These are phyloP conservation scores for Globisporangium canariense DNA, from an alignment of 352 stramenopile genomes.

Conservation along the genomic window DNA sequence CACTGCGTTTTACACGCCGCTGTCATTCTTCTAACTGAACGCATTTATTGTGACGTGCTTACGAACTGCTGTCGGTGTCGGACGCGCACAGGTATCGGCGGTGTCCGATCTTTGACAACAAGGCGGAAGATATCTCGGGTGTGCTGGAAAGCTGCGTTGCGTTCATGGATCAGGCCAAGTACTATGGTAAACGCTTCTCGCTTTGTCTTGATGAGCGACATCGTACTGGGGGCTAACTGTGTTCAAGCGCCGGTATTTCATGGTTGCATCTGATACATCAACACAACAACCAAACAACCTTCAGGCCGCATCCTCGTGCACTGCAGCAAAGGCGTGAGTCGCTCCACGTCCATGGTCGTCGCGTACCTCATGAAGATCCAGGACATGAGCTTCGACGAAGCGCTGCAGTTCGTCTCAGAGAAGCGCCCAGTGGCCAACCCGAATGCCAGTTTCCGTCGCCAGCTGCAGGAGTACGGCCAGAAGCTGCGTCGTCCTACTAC, in stretches of 20 bases:
- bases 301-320: conserved; percentile 87
- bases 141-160: conserved; percentile 79
- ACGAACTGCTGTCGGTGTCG: background rate
- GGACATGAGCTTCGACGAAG: conserved; percentile 61
- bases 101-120: conserved; percentile 89
- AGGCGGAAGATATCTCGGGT: conserved; percentile 82
- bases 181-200: conserved; percentile 65
- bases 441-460: conserved; percentile 65
- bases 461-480: conserved; percentile 55
- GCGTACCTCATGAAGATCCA: conserved; percentile 90
- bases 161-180: conserved; percentile 91
- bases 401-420: conserved; percentile 50
- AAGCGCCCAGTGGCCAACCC: conserved; percentile 62
- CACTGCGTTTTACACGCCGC: background rate
- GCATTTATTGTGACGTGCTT: background rate
- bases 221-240: conserved; percentile 25
- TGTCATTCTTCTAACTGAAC: background rate
- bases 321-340: conserved; percentile 90
- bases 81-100: conserved; percentile 53
- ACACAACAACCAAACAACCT: background rate
- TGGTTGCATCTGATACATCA: background rate
- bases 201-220: background rate
- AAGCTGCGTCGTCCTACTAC: conserved; percentile 30
- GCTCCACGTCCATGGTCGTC: conserved; percentile 86
- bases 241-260: conserved; percentile 29